Evolutionary conservation across 495 filamentous ascomycete genomes (phyloP).

Genomic region (Echria macrotheca): DNA sequence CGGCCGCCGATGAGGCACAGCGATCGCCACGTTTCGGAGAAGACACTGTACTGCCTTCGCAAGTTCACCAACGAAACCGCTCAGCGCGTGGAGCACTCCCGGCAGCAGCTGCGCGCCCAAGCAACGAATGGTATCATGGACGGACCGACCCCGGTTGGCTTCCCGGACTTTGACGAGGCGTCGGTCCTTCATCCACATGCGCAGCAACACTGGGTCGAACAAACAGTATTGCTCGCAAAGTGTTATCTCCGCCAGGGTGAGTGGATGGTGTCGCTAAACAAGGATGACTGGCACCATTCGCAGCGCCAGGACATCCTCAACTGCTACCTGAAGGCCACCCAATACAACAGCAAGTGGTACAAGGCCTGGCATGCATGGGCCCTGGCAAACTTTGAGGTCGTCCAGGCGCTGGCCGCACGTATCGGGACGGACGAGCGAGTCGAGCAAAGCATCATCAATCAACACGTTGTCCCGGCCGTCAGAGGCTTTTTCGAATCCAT

Average conservation of each 20-base stretch:
- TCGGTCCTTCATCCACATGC: constrained; percentile 34
- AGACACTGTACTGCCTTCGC: constrained; percentile 70
- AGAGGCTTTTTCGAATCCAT: constrained; percentile 96
- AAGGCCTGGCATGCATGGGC: constrained; percentile 99
- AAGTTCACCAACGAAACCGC: constrained; percentile 76
- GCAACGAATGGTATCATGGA: constrained; percentile 46
- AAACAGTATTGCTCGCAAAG: constrained; percentile 78
- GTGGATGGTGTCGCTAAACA: constrained; percentile 79
- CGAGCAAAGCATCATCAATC: constrained; percentile 52
- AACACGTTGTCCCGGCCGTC: constrained; percentile 91
- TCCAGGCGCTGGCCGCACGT: constrained; percentile 65
- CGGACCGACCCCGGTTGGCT: constrained; percentile 45
- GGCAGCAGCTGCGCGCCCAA: constrained; percentile 49
- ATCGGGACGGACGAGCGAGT: constrained; percentile 57
- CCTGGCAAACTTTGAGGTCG: constrained; percentile 97
- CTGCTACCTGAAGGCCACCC: constrained; percentile 84
- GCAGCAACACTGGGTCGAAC: constrained; percentile 48
- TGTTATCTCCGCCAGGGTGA: constrained; percentile 94
- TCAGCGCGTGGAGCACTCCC: constrained; percentile 60
- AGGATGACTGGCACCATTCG: constrained; percentile 79
- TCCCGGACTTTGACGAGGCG: constrained; percentile 55
- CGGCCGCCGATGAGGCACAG: constrained; percentile 31
- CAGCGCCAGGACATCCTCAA: constrained; percentile 71
- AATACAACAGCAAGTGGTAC: constrained; percentile 89
- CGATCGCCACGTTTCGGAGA: constrained; percentile 39